phyloP scores from a whole-genome alignment of 495 filamentous ascomycete species.

The Penicillium taxi region DNA sequence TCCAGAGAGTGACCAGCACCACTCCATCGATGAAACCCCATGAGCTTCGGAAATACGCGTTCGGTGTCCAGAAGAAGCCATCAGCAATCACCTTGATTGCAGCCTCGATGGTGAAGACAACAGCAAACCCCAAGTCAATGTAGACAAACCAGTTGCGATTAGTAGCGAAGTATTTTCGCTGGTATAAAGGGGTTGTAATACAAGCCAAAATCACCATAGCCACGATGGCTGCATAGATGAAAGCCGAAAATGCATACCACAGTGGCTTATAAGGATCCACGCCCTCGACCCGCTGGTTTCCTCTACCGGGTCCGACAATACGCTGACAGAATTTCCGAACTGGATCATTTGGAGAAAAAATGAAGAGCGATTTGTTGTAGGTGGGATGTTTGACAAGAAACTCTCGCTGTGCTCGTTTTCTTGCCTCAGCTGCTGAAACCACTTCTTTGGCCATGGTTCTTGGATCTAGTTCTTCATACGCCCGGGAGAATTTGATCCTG shows the following conservation, averaged over 20 bases:
- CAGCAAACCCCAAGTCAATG: conserved; percentile 82
- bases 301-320: conserved; percentile 87
- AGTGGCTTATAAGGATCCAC: conserved; percentile 75
- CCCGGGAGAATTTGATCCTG: conserved; percentile 61
- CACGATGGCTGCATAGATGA: conserved; percentile 90
- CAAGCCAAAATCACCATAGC: conserved; percentile 96
- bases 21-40: conserved; percentile 96
- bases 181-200: conserved; percentile 88
- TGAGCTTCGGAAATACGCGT: conserved; percentile 91
- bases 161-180: conserved; percentile 70
- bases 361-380: conserved; percentile 88
- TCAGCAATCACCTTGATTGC: conserved; percentile 91
- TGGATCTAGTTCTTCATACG: conserved; percentile 72
- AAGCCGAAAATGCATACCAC: conserved; percentile 88
- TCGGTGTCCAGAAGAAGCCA: conserved; percentile 93
- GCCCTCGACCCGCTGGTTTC: conserved; percentile 75
- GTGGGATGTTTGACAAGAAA: conserved; percentile 79
- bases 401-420: conserved; percentile 81
- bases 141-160: conserved; percentile 90
- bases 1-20: conserved; percentile 91
- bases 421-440: conserved; percentile 68
- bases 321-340: conserved; percentile 78
- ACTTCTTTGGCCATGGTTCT: conserved; percentile 83
- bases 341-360: conserved; percentile 70
- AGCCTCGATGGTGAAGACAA: conserved; percentile 81